Evolutionary conservation across 1,139 yeast genomes (phyloP).

Genomic region (Diutina scorzettiae): DNA sequence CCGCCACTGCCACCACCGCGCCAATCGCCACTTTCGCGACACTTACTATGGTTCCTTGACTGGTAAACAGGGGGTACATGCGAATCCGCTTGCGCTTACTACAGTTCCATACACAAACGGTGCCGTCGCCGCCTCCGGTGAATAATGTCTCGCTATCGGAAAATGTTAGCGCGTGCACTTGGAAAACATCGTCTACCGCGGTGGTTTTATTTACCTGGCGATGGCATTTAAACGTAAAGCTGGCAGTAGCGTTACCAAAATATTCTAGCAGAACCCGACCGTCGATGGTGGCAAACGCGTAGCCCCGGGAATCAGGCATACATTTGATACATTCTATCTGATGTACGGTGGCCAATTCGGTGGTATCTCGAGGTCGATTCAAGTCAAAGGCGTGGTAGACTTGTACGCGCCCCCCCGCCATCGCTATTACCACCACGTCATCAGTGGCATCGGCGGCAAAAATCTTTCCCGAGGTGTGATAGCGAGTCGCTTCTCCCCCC

Average conservation of each 20-base stretch:
- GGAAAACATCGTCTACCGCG: conserved; percentile 55
- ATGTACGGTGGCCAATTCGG: conserved; percentile 64
- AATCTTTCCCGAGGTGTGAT: conserved; percentile 32
- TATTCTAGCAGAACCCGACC: conserved; percentile 81
- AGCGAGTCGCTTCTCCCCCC: not conserved
- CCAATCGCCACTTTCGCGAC: not conserved
- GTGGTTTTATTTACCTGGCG: conserved; percentile 29
- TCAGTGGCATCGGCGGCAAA: conserved; percentile 50
- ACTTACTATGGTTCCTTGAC: not conserved
- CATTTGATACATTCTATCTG: conserved; percentile 54
- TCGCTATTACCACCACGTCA: conserved; percentile 40
- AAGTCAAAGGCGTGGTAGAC: conserved; percentile 38
- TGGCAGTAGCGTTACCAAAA: conserved; percentile 35
- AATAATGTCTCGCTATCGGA: conserved; percentile 38
- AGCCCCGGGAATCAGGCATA: conserved; percentile 52
- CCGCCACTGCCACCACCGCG: conserved; percentile 8
- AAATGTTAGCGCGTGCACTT: conserved; percentile 61
- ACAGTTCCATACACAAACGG: conserved; percentile 70
- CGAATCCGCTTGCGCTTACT: conserved; percentile 42
- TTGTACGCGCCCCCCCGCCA: conserved; percentile 42
- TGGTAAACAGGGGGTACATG: not conserved
- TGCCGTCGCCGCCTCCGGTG: conserved; percentile 75
- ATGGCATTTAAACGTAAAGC: conserved; percentile 80
- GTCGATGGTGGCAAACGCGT: conserved; percentile 72
- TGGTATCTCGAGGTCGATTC: conserved; percentile 35